These are phyloP conservation scores for Suhomyces bribrorum DNA, from an alignment of 1,139 yeast species.

Conservation along the genomic window DNA sequence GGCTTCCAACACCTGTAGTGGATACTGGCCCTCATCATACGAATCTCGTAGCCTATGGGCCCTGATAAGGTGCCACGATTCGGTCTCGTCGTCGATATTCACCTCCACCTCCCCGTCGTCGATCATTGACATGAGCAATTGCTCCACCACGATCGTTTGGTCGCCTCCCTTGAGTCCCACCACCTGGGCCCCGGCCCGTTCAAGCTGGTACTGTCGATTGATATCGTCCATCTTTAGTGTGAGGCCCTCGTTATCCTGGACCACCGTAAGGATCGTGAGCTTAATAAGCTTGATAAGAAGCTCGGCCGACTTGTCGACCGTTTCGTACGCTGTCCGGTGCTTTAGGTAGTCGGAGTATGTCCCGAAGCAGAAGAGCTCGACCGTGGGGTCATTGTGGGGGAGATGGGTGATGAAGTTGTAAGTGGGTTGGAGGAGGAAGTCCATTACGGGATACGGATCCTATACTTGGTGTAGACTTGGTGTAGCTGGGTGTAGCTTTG, in stretches of 20 bases:
- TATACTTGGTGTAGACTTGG: too few species aligned
- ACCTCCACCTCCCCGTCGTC: conserved; percentile 28
- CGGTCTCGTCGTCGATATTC: conserved; percentile 31
- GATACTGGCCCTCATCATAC: conserved; percentile 25
- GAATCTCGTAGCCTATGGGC: conserved; percentile 31
- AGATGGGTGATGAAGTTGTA: conserved; percentile 15
- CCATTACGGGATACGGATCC: too few species aligned
- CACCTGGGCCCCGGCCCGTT: conserved; percentile 13
- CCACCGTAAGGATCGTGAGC: conserved; percentile 29
- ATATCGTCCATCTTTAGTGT: conserved; percentile 17
- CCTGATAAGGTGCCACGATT: conserved; percentile 21
- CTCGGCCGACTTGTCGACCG: conserved; percentile 8
- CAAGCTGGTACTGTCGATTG: conserved; percentile 24
- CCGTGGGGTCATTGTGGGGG: conserved; percentile 14
- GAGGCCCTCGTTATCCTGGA: conserved; percentile 28
- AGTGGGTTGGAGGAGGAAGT: conserved; percentile 4
- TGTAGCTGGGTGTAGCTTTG: too few species aligned
- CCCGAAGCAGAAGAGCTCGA: conserved; percentile 45
- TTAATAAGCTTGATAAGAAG: conserved; percentile 27
- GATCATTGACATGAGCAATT: conserved; percentile 24
- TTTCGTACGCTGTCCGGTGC: conserved; percentile 21
- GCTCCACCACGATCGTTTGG: conserved; percentile 18
- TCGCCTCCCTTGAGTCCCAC: conserved; percentile 5
- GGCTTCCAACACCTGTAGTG: conserved; percentile 24
- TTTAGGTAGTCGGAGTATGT: conserved; percentile 27